phyloP scores from a whole-genome alignment of 2,329 filamentous ascomycete genomes.

The Thielaviopsis ethacetica region DNA sequence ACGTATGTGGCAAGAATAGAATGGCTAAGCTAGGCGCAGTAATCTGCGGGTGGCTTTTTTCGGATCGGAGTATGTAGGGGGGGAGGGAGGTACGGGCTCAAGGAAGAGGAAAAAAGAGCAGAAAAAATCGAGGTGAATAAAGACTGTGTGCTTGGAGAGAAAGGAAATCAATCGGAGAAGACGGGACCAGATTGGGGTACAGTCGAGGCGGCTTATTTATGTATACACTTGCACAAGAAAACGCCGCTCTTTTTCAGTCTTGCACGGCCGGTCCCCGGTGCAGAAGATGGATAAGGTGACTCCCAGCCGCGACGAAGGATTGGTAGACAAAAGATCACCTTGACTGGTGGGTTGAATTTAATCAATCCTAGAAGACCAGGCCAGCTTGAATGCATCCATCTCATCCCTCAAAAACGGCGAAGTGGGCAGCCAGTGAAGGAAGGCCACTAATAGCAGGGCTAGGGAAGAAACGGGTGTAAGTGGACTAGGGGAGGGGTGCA shows the following conservation, averaged over 20 bases:
- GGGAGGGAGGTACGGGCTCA: background rate
- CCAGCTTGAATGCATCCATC: too few relatives aligned
- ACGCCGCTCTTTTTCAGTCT: too few relatives aligned
- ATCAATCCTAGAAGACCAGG: too few relatives aligned
- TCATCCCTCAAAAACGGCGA: too few relatives aligned
- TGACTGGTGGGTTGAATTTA: too few relatives aligned
- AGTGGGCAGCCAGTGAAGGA: background rate
- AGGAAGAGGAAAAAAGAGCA: background rate
- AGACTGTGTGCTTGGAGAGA: background rate
- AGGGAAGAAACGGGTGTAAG: conserved; percentile 10
- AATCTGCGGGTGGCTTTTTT: too few relatives aligned
- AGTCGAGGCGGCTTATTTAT: conserved; percentile 7
- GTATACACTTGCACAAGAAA: conserved; percentile 1
- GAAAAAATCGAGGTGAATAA: background rate
- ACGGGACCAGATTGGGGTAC: background rate
- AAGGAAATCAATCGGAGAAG: background rate
- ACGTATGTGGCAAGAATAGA: too few relatives aligned
- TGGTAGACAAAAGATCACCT: too few relatives aligned
- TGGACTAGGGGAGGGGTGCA: background rate
- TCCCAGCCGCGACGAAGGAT: background rate
- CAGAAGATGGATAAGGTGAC: background rate
- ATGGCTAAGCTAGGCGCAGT: too few relatives aligned
- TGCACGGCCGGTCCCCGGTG: background rate
- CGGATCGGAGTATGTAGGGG: too few relatives aligned
- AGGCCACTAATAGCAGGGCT: conserved; percentile 9